A percentile compares a stretch with the other conserved stretches of the same genome.
phyloP scores from a whole-genome alignment of 768 basidiomycete genomes.

The Lyophyllum decastes region DNA sequence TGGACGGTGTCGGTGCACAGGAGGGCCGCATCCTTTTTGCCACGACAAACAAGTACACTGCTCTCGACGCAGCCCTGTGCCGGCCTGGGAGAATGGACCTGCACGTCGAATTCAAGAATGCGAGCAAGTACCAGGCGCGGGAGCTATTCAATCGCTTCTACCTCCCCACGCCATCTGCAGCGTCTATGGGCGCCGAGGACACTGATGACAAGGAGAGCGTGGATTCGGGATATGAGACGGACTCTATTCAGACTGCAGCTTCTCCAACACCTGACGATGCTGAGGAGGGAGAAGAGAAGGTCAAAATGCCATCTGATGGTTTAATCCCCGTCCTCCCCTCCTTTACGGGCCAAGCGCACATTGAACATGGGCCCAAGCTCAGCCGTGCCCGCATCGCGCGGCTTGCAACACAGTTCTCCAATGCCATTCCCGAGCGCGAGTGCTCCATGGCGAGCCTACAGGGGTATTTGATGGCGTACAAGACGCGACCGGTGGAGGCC shows the following conservation, averaged over 20 bases:
- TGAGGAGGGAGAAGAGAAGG: not conserved
- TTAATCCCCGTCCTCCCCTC: not conserved
- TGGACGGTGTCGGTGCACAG: constrained; percentile 69
- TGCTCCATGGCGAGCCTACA: constrained; percentile 41
- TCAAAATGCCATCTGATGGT: not conserved
- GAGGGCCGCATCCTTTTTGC: constrained; percentile 73
- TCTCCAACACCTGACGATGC: not conserved
- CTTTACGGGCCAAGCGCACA: constrained; percentile 26
- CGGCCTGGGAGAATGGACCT: constrained; percentile 72
- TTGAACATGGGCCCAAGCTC: constrained; percentile 32
- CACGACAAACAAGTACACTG: constrained; percentile 65
- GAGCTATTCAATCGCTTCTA: constrained; percentile 66
- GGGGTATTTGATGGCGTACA: constrained; percentile 60
- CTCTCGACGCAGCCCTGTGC: constrained; percentile 63
- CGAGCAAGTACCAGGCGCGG: constrained; percentile 56
- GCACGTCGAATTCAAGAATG: constrained; percentile 64
- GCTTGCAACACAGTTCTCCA: constrained; percentile 53
- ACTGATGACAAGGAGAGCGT: not conserved
- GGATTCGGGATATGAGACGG: constrained; percentile 13
- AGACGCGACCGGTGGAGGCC: constrained; percentile 53
- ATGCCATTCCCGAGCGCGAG: constrained; percentile 37
- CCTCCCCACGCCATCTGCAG: constrained; percentile 31
- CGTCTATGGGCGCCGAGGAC: constrained; percentile 4
- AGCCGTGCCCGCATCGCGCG: constrained; percentile 28
- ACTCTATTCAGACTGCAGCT: not conserved